These are phyloP conservation scores for Tulasnella sp. DNA, from an alignment of 768 basidiomycete species.

Conservation along the genomic window DNA sequence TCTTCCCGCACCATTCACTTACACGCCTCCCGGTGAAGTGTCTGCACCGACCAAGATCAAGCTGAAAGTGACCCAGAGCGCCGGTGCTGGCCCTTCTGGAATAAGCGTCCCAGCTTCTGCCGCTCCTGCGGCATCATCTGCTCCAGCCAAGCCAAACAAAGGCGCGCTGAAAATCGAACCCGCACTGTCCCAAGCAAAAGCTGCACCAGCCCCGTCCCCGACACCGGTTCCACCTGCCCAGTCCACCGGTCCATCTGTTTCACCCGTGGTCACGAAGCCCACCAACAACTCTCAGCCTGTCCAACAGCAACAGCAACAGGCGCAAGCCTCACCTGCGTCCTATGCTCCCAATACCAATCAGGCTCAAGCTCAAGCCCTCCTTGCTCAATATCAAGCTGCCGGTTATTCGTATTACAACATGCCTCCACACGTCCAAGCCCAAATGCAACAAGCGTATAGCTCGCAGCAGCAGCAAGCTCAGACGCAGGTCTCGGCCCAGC, in stretches of 20 bases:
- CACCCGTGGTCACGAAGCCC: neutral
- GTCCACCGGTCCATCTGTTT: neutral
- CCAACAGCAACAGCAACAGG: neutral
- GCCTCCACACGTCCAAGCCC: neutral
- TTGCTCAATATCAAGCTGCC: conserved; percentile 9
- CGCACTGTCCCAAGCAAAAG: neutral
- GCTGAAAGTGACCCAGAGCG: conserved; percentile 35
- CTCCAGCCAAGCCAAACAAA: neutral
- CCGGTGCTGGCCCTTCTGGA: neutral
- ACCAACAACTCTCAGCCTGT: neutral
- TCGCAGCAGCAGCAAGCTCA: neutral
- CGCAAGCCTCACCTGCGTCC: no score
- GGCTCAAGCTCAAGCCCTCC: neutral
- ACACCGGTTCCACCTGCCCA: conserved; percentile 1
- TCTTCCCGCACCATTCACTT: conserved; percentile 52
- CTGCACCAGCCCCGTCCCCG: neutral
- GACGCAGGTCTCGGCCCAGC: neutral
- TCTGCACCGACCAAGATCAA: conserved; percentile 45
- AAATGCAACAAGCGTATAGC: neutral
- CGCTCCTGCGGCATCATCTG: neutral
- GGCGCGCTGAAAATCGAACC: neutral
- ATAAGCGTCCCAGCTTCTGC: neutral
- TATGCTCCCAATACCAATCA: neutral
- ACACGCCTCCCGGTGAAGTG: conserved; percentile 34
- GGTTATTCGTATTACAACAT: neutral